A percentile compares a stretch with the other conserved stretches of the same genome.
Evolutionary conservation across 331 rosid species (phyloP).

Genomic region (Rhamnella rubrinervis): DNA sequence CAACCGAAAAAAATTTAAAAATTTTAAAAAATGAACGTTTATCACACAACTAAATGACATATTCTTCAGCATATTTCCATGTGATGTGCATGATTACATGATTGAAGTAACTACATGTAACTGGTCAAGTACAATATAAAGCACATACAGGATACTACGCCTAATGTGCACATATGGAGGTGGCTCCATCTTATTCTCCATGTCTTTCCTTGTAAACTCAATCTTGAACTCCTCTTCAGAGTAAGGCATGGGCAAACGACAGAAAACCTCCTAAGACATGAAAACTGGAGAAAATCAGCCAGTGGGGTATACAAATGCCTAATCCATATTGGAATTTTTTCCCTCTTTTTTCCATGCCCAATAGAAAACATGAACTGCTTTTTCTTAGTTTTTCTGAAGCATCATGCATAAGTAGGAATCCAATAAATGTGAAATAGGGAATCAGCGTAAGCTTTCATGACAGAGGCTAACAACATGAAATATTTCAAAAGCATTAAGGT

Average conservation of each 20-base stretch:
- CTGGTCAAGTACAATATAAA: slow-evolving; percentile 21
- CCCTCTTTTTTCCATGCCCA: not conserved
- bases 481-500: too few species aligned
- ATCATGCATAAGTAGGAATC: not conserved
- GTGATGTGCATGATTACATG: not conserved
- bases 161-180: slow-evolving; percentile 75
- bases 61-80: not conserved
- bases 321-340: not conserved
- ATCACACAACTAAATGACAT: slow-evolving; percentile 11
- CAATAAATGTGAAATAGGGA: not conserved
- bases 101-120: slow-evolving; percentile 15
- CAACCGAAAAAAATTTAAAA: not conserved
- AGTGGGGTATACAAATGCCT: not conserved
- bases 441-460: not conserved
- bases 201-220: slow-evolving; percentile 67
- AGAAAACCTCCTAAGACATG: slow-evolving; percentile 59
- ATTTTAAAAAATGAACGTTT: not conserved
- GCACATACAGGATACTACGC: slow-evolving; percentile 71
- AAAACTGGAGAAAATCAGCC: not conserved
- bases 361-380: not conserved
- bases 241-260: slow-evolving; percentile 78
- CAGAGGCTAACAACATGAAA: not conserved
- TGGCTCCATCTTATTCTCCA: slow-evolving; percentile 66
- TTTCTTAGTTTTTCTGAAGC: slow-evolving; percentile 4
- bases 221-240: slow-evolving; percentile 75